Evolutionary conservation across 177 flowering plant species (phyloP).

Genomic region (Vitis hybrid): DNA sequence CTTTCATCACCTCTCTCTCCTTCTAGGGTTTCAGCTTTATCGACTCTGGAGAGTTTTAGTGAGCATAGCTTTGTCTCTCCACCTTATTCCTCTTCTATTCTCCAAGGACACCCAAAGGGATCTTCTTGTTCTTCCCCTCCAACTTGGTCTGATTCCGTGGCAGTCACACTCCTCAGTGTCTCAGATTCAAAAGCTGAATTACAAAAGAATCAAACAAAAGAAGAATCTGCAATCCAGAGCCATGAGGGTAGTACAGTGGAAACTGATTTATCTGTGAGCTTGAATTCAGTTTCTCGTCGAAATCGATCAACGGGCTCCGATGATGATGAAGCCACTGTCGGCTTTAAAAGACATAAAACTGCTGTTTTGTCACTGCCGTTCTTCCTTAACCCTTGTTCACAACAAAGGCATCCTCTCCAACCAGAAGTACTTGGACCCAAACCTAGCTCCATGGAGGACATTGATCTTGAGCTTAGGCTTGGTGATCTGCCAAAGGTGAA

Average conservation of each 20-base stretch:
- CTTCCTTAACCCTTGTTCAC: constrained; percentile 10
- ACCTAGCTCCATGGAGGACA: constrained; percentile 17
- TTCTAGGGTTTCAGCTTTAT: constrained; percentile 21
- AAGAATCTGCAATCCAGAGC: background rate
- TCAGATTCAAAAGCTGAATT: background rate
- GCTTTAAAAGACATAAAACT: constrained; percentile 23
- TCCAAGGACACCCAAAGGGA: no score
- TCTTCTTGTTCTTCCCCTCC: background rate
- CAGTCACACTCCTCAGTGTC: background rate
- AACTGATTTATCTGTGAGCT: constrained; percentile 22
- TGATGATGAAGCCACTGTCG: constrained; percentile 10
- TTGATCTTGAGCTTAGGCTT: constrained; percentile 62
- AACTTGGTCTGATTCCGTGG: background rate
- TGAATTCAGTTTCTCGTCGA: constrained; percentile 6
- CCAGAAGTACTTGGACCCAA: background rate
- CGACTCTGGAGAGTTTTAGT: background rate
- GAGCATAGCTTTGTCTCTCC: background rate
- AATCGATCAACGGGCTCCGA: background rate
- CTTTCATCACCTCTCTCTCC: constrained; percentile 1
- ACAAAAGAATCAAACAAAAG: background rate
- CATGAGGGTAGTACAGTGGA: constrained; percentile 7
- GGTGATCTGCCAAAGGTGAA: constrained; percentile 34
- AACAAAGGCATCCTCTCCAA: background rate
- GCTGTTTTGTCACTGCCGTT: constrained; percentile 2
- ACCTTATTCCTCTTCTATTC: constrained; percentile 1